phyloP scores from a whole-genome alignment of 805 yeast genomes.

The Phaffomyces thermotolerans region DNA sequence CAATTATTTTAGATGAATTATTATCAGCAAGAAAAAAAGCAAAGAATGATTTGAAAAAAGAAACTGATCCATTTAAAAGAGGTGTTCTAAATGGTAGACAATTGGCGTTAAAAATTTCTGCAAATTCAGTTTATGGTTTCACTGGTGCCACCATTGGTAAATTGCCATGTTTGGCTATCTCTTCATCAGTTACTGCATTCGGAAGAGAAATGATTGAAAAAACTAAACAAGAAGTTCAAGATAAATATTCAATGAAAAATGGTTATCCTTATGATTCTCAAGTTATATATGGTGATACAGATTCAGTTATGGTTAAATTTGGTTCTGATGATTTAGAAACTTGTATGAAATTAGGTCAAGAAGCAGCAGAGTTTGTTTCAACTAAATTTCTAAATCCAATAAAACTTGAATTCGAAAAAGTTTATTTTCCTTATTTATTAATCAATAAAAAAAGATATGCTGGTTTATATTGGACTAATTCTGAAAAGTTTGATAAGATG shows the following conservation, averaged over 20 bases:
- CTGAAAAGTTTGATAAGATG: slow-evolving; percentile 91
- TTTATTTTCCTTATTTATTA: slow-evolving; percentile 86
- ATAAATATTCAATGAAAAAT: slow-evolving; percentile 67
- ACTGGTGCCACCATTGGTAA: slow-evolving; percentile 99
- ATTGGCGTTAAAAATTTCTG: slow-evolving; percentile 90
- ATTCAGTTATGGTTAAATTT: slow-evolving; percentile 98
- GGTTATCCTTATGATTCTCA: slow-evolving; percentile 81
- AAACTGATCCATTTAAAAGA: slow-evolving; percentile 87
- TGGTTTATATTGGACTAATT: slow-evolving; percentile 91
- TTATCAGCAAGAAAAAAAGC: slow-evolving; percentile 91
- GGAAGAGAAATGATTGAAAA: slow-evolving; percentile 96
- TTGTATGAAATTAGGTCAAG: slow-evolving; percentile 88
- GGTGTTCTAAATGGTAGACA: slow-evolving; percentile 97
- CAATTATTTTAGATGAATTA: slow-evolving; percentile 84
- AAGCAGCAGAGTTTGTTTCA: slow-evolving; percentile 88
- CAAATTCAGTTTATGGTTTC: slow-evolving; percentile 97
- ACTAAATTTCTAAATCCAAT: slow-evolving; percentile 76
- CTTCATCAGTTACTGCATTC: slow-evolving; percentile 90
- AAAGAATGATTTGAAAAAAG: slow-evolving; percentile 81
- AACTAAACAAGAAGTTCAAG: slow-evolving; percentile 82
- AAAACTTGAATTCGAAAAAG: slow-evolving; percentile 93
- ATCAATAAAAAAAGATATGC: slow-evolving; percentile 97
- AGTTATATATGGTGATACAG: slow-evolving; percentile 97
- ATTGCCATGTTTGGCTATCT: slow-evolving; percentile 91
- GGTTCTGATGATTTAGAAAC: slow-evolving; percentile 74